These are phyloP conservation scores for Piromyces finnis DNA, from an alignment of 192 early-diverging fungal species.

Conservation along the genomic window DNA sequence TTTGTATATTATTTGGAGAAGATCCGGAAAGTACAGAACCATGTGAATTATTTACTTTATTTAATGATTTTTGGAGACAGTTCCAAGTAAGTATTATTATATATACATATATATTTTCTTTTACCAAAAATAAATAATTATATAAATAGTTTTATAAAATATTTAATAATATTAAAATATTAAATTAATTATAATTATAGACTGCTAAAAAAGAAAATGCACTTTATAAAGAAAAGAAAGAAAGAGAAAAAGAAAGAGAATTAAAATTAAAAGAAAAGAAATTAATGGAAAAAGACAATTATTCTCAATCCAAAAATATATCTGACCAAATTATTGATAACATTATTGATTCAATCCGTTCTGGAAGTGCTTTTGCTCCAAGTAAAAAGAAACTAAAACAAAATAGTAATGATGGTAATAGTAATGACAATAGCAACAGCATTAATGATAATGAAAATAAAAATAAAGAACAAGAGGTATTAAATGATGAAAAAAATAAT, in stretches of 20 bases:
- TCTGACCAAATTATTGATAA: too few species aligned
- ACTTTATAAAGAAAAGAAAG: not conserved
- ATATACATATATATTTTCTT: not conserved
- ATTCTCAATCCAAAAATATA: not conserved
- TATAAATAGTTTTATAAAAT: too few species aligned
- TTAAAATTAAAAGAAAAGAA: not conserved
- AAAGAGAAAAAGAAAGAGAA: not conserved
- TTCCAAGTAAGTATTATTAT: not conserved
- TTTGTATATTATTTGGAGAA: not conserved
- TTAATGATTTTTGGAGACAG: not conserved
- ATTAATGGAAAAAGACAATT: not conserved
- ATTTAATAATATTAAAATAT: too few species aligned
- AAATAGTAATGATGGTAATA: too few species aligned
- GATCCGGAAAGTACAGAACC: not conserved
- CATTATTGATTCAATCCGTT: too few species aligned
- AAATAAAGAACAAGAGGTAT: too few species aligned
- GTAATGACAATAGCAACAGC: too few species aligned
- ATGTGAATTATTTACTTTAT: not conserved
- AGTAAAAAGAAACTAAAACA: too few species aligned
- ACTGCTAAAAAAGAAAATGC: not conserved
- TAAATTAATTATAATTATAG: not conserved
- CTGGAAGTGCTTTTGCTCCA: too few species aligned
- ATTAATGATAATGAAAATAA: too few species aligned
- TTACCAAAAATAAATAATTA: too few species aligned
- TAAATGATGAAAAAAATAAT: too few species aligned